Evolutionary conservation across 495 filamentous ascomycete genomes (phyloP), one percentile per base, ranked within the genome.

Genomic region (Letharia lupina): DNA sequence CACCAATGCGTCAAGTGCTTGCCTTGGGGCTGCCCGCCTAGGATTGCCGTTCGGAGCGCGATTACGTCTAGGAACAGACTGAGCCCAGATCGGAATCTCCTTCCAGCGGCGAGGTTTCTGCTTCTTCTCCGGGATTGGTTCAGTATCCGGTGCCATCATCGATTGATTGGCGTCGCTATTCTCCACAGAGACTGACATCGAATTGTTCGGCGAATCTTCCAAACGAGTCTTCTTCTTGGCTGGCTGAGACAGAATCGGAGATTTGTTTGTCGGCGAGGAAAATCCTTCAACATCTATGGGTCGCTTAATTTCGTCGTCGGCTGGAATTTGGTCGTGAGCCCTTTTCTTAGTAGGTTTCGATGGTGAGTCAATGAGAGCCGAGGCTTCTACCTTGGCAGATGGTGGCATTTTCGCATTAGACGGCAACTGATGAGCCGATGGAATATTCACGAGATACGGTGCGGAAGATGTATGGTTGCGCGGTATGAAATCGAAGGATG

Each of bases 11-110:
- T 60, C 57, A 31, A 60, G 66, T 2, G 72, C 69, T 60, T 79
- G 70, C 57, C 73, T 81, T 18, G 78, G 71, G 80, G 69, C 3
- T 73, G 70, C 18, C 76, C 57, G 44, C 44, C 4, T 61, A 20
- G 58, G 33, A 31, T 57, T 60, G 35, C 60, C 33, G 33, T 41
- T 61, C 44, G 74, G 18, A 31, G 42, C 54, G 23, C 63, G 65
- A 40, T 60, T 75, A 52, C 69, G 75, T 35, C 77, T 77, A 52
- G 64, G 67, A n/a, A 76, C 71, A 61, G 73, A 74, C 60, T 74
- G 78, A 50, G 81, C 81, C 67, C 70, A 83, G 61, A 82, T 75
- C 4, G 81, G 81, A 16, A 65, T 39, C 12, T 65, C 64, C 57
- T 65, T 35, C 64, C 64, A 64, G 13, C 37, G 65, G 52, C 52